Conservation (phyloP, 805 yeast species). For the Spencermartinsiella europaea region DNA sequence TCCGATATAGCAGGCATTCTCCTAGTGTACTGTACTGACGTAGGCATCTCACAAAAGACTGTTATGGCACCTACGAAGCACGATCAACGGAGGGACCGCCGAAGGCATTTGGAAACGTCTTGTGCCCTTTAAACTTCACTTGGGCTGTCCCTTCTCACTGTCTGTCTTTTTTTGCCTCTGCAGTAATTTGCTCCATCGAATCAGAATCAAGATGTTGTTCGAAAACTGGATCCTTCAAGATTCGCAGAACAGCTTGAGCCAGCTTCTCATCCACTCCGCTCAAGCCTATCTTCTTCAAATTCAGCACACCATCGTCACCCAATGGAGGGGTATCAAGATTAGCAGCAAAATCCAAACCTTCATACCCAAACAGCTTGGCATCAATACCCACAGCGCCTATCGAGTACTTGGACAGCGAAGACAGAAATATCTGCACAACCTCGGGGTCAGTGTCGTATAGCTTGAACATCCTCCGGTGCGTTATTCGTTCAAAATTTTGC, state of each 20-base stretch:
- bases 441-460: conserved; percentile 86
- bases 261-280: conserved; percentile 42
- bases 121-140: no score
- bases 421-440: conserved; percentile 73
- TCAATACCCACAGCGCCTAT: conserved; percentile 79
- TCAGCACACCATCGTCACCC: conserved; percentile 5
- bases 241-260: conserved; percentile 62
- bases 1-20: no score
- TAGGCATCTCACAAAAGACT: no score
- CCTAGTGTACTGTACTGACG: no score
- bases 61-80: no score
- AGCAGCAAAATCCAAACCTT: conserved; percentile 42
- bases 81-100: no score
- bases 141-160: no score
- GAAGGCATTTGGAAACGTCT: no score
- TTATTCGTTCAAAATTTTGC: conserved; percentile 87
- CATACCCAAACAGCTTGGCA: conserved; percentile 57
- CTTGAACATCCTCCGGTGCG: conserved; percentile 66
- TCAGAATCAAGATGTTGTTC: conserved; percentile 34
- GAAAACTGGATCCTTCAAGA: conserved; percentile 68
- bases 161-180: not conserved
- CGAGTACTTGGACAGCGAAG: conserved; percentile 70
- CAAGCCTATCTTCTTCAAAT: conserved; percentile 26
- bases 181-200: not conserved
- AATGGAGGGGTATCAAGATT: conserved; percentile 21